Evolutionary conservation across 805 yeast genomes (phyloP).

Genomic region (Candida maesae): DNA sequence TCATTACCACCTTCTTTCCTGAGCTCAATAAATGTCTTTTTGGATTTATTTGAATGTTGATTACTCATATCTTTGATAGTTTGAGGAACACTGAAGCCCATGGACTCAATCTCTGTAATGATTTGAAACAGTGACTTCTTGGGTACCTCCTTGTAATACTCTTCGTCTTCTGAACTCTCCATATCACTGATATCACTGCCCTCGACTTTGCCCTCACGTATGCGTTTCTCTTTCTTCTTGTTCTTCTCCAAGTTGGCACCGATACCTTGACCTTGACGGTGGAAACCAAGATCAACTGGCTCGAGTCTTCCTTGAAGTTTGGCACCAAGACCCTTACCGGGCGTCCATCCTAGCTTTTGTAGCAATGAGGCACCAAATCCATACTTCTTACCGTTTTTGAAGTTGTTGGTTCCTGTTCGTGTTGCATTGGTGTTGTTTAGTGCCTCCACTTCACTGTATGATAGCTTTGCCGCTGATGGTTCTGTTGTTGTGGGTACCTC

Average conservation of each 20-base stretch:
- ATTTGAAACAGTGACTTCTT: slow-evolving; percentile 26
- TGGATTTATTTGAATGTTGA: slow-evolving; percentile 26
- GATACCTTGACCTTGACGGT: slow-evolving; percentile 63
- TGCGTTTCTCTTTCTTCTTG: slow-evolving; percentile 3
- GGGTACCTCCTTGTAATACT: slow-evolving; percentile 24
- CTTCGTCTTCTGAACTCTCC: slow-evolving; percentile 22
- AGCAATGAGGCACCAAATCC: slow-evolving; percentile 84
- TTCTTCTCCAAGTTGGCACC: slow-evolving; percentile 47
- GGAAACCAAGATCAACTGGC: slow-evolving; percentile 70
- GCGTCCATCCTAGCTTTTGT: slow-evolving; percentile 80
- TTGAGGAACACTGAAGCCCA: slow-evolving; percentile 20
- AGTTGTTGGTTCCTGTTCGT: slow-evolving; percentile 8
- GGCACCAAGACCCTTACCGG: slow-evolving; percentile 83
- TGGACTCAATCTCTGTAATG: slow-evolving; percentile 20
- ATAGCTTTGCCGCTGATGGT: slow-evolving; percentile 25
- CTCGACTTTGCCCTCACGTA: slow-evolving; percentile 1
- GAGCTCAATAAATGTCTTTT: slow-evolving; percentile 34
- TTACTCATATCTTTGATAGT: slow-evolving; percentile 21
- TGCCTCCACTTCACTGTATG: slow-evolving; percentile 8
- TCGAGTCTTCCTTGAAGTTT: slow-evolving; percentile 66
- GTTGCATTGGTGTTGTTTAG: slow-evolving; percentile 9
- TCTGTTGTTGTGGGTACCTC: too few species aligned
- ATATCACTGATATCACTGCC: slow-evolving; percentile 7
- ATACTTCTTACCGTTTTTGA: slow-evolving; percentile 36
- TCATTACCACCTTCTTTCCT: slow-evolving; percentile 32